A percentile compares a stretch with the other conserved stretches of the same genome.
These are phyloP conservation scores for Apiospora kogelbergensis DNA, from an alignment of 2,329 filamentous ascomycete species.

Conservation along the genomic window DNA sequence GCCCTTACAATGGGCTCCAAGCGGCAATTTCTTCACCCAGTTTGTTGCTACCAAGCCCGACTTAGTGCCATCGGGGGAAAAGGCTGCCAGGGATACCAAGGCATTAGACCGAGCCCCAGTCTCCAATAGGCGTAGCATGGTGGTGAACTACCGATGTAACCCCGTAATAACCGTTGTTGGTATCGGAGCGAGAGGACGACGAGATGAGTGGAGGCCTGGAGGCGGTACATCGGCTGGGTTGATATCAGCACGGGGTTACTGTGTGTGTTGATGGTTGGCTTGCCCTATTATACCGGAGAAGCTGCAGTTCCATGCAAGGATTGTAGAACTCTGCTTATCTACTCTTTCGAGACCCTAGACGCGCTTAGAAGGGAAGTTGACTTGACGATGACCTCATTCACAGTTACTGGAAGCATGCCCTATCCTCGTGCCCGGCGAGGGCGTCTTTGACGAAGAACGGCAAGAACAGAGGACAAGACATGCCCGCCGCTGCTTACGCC, in stretches of 20 bases:
- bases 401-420: background rate
- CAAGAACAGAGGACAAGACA: background rate
- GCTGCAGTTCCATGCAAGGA: background rate
- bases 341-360: background rate
- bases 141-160: conserved; percentile 6
- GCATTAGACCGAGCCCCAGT: conserved; percentile 5
- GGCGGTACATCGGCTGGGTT: background rate
- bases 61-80: background rate
- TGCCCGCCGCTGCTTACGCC: background rate
- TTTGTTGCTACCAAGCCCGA: background rate
- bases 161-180: conserved; percentile 6
- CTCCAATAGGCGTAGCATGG: background rate
- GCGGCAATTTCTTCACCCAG: conserved; percentile 2
- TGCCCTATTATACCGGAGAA: conserved; percentile 4
- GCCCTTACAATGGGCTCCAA: background rate
- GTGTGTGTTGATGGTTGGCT: background rate
- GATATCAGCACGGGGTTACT: background rate
- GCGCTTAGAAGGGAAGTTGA: background rate
- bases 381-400: background rate
- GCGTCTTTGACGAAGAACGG: background rate
- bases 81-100: background rate
- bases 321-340: background rate
- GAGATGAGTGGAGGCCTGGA: conserved; percentile 4
- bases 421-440: background rate
- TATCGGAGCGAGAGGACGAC: background rate